Evolutionary conservation across 495 filamentous ascomycete genomes (phyloP), one percentile per base, ranked within the genome.

Genomic region (Penicillium odoratum): DNA sequence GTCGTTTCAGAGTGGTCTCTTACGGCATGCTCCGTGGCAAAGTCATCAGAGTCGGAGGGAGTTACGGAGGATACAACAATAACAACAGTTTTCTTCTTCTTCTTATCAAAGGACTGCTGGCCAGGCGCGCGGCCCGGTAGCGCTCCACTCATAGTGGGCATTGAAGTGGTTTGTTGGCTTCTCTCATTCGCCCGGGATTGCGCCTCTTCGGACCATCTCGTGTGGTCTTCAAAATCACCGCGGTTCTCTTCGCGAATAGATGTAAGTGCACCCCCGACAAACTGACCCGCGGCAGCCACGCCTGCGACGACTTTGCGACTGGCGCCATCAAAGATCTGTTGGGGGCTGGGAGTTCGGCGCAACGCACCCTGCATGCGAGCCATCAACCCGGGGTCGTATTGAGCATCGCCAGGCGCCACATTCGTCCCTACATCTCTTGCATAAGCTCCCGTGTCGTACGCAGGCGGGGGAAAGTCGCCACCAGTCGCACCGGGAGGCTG

Each of bases 191-290:
- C 76, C 53, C 80, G 72, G 45, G 69, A 69, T 52, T 87, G 85
- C 45, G 84, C 86, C 70, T 93, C 90, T 63, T 95, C 89, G 7
- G 87, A 89, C 91, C 91, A 96, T 40, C 89, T 83, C 51, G 86
- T 83, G 69, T 93, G 89, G 68, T 95, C 91, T 56, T 85, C 89
- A 73, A 87, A 94, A 51, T 86, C 89, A 33, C 83, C 83, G 63
- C 85, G 87, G 63, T 91, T 85, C 64, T 93, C 91, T 69, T 97
- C 92, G 40, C 87, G 80, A 44, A 97, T 96, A 11, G 90, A 86
- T 34, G 88, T 87, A 55, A 97, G 75, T n/a, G 88, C 90, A 53
- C 74, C 88, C 21, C 90, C 90, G 30, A 92, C 83, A 16, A 80
- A 88, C 18, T 86, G 87, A 7, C 91, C 90, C n/a, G 90, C 91